Evolutionary conservation across 2,329 filamentous ascomycete genomes (phyloP), one percentile per base, ranked within the genome.

Genomic region (Tolypocladium paradoxum): DNA sequence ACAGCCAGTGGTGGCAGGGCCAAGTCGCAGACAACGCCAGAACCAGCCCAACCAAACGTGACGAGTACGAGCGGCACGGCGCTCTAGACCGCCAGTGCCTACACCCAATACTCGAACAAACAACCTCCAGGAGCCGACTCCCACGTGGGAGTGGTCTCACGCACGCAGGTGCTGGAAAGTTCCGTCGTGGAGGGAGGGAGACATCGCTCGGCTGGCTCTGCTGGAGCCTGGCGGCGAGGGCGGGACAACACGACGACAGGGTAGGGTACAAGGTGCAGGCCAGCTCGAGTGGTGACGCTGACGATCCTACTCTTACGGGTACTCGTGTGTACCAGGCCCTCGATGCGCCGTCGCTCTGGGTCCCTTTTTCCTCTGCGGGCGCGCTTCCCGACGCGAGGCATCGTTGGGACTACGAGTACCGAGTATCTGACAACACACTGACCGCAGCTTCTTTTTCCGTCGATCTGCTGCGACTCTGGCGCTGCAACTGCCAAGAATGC

Each of bases 71-170:
- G 31, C 11, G 31, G 11, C 33, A 16, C 33, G 33, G 33, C 14
- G 33, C 33, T 34, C 40, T 24, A 27, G 8, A 29, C 34, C 16
- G 22, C 33, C 7, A 20, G 22, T 36, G 22, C 24, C 22, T 14
- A 24, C 47, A 24, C 47, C 20, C 20, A 27, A 18, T 22, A 22
- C n/a, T 35, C 9, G 29, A 50, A 50, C 48, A 20, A 20, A 24
- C 22, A 38, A 40, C 48, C 27, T 22, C 24, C 49, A 38, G 35
- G 34, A 35, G 48, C 48, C 4, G 34, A 31, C 12, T 48, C 37
- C 48, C 48, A 49, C 48, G 48, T 49, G 48, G 48, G 48, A 38
- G 48, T 49, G 48, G 48, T 14, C 48, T 49, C 35, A 49, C 33
- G 31, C 34, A 49, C 14, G 33, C 48, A 36, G 34, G 2, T 34